These are phyloP conservation scores for Pseudocercospora ulei DNA, from an alignment of 2,329 filamentous ascomycete species.

Conservation along the genomic window DNA sequence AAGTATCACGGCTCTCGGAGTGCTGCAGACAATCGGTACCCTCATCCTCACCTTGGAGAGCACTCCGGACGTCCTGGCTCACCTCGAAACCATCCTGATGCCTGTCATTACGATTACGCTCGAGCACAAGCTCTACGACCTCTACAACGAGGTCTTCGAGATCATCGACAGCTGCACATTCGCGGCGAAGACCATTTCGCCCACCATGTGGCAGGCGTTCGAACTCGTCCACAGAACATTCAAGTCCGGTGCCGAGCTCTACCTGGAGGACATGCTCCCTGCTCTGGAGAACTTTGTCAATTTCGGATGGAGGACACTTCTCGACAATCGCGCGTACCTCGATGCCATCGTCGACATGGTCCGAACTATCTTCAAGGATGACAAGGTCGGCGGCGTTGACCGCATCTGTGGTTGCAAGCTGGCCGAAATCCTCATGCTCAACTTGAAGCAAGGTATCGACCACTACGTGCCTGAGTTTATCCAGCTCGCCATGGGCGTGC, in stretches of 20 bases:
- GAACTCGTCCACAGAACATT: conserved; percentile 94
- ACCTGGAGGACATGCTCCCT: conserved; percentile 96
- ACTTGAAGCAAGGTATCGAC: conserved; percentile 78
- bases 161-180: conserved; percentile 99
- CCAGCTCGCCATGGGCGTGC: conserved; percentile 72
- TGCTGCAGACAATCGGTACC: conserved; percentile 93
- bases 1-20: conserved; percentile 92
- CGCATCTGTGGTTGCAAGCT: conserved; percentile 96
- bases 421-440: conserved; percentile 93
- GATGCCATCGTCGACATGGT: conserved; percentile 90
- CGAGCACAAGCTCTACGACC: conserved; percentile 93
- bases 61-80: conserved; percentile 86
- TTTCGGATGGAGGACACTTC: conserved; percentile 71
- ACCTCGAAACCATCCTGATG: conserved; percentile 93
- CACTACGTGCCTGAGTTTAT: conserved; percentile 83
- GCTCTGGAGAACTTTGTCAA: conserved; percentile 96
- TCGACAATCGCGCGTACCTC: conserved; percentile 76
- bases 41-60: conserved; percentile 94
- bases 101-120: conserved; percentile 92
- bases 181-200: conserved; percentile 86
- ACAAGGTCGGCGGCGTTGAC: conserved; percentile 86
- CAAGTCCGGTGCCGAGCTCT: conserved; percentile 92
- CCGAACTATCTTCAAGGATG: conserved; percentile 82
- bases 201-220: conserved; percentile 97
- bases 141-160: conserved; percentile 98